Evolutionary conservation across 2,329 filamentous ascomycete species (phyloP).

Genomic region (Aspergillus vadensis): DNA sequence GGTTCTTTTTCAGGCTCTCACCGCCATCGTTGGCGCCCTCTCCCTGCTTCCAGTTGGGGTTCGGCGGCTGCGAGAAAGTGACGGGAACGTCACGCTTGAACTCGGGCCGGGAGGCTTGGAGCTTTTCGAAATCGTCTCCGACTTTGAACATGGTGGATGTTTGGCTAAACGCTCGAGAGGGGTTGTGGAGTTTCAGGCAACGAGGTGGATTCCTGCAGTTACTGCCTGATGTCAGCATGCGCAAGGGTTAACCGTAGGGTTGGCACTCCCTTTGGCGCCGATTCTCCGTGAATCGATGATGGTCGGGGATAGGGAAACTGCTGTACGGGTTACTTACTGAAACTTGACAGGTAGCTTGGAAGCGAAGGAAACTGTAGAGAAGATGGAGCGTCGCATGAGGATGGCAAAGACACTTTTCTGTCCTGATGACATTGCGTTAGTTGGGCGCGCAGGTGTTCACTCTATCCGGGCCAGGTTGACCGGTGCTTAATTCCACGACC

Average conservation of each 20-base stretch:
- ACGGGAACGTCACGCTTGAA: conserved; percentile 39
- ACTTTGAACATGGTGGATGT: conserved; percentile 29
- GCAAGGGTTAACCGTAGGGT: neutral
- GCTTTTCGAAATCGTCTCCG: conserved; percentile 38
- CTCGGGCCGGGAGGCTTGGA: conserved; percentile 46
- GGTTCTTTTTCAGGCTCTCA: conserved; percentile 55
- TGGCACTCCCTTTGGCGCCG: neutral
- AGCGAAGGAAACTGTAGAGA: neutral
- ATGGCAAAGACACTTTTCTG: neutral
- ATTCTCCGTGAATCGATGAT: neutral
- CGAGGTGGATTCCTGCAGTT: neutral
- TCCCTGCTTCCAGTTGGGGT: conserved; percentile 47
- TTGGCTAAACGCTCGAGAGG: conserved; percentile 18
- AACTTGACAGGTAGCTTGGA: neutral
- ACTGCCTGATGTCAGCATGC: neutral
- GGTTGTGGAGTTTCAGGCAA: neutral
- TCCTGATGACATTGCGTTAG: neutral
- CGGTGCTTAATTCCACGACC: conserved; percentile 14
- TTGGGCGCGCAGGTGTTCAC: neutral
- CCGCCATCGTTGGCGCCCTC: conserved; percentile 49
- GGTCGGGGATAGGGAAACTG: neutral
- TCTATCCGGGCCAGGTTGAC: conserved; percentile 1
- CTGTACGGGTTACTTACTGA: neutral
- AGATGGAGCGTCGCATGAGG: neutral
- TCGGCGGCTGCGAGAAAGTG: conserved; percentile 44